Conservation (phyloP, 2,329 filamentous ascomycete species). For the Waltergamsia citrina region DNA sequence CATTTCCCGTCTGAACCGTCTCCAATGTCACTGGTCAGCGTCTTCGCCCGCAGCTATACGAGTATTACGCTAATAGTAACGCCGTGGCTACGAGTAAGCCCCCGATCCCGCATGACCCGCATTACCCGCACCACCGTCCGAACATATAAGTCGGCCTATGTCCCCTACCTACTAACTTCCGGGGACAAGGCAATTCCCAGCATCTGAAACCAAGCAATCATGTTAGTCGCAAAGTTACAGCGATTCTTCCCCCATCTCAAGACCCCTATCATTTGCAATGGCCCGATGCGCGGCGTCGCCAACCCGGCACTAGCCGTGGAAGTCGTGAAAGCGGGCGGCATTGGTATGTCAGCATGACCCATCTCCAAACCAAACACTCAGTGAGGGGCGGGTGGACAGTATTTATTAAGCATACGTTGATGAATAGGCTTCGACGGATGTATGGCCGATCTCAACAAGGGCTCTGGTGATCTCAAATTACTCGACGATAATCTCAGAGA, state of each 20-base stretch:
- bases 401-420: too few relatives aligned
- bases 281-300: constrained; percentile 24
- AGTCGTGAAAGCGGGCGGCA: constrained; percentile 25
- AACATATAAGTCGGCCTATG: background rate
- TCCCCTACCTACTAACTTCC: background rate
- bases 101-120: too few relatives aligned
- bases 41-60: too few relatives aligned
- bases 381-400: too few relatives aligned
- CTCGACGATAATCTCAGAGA: constrained; percentile 21
- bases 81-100: too few relatives aligned
- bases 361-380: background rate
- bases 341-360: constrained; percentile 16
- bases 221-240: constrained; percentile 14
- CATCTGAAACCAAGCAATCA: constrained; percentile 5
- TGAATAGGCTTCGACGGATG: constrained; percentile 23
- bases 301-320: constrained; percentile 23
- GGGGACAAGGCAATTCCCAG: background rate
- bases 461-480: constrained; percentile 19
- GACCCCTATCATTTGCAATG: constrained; percentile 22
- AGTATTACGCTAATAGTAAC: too few relatives aligned
- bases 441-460: constrained; percentile 16
- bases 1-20: too few relatives aligned
- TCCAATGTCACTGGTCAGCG: too few relatives aligned
- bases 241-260: constrained; percentile 18
- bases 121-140: too few relatives aligned